Conservation (phyloP, 768 basidiomycete species). For the Grammothele lineata region DNA sequence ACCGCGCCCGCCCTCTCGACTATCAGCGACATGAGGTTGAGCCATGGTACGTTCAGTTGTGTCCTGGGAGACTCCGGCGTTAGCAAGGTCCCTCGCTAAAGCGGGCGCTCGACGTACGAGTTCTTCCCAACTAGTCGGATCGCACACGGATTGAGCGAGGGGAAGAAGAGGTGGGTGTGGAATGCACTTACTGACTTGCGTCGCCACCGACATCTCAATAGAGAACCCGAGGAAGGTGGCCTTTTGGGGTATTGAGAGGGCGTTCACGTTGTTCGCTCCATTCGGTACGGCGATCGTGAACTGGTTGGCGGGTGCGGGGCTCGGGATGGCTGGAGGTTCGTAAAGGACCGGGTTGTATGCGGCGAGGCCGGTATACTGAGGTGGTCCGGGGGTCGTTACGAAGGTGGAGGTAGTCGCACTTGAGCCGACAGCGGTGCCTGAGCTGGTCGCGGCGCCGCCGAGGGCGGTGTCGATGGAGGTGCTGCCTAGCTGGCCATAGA, state of each 20-base stretch:
- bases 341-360: conserved; percentile 52
- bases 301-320: conserved; percentile 4
- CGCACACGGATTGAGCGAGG: neutral
- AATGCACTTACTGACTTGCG: conserved; percentile 50
- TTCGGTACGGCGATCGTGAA: conserved; percentile 7
- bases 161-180: neutral
- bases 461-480: neutral
- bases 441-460: neutral
- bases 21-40: conserved; percentile 45
- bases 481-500: conserved; percentile 8
- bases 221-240: conserved; percentile 71
- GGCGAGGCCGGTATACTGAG: conserved; percentile 39
- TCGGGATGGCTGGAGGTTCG: conserved; percentile 24
- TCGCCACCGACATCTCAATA: conserved; percentile 69
- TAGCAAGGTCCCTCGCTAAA: neutral
- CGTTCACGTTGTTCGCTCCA: conserved; percentile 5
- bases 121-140: conserved; percentile 45
- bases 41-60: conserved; percentile 32
- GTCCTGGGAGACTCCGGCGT: conserved; percentile 29
- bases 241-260: conserved; percentile 37
- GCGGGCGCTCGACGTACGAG: conserved; percentile 32
- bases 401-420: conserved; percentile 2
- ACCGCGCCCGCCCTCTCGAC: conserved; percentile 38
- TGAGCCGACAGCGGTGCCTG: neutral
- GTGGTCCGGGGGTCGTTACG: conserved; percentile 2